A percentile compares a stretch with the other conserved stretches of the same genome.
Evolutionary conservation across 352 stramenopile genomes (phyloP).

Genomic region (Pythium oligandrum): DNA sequence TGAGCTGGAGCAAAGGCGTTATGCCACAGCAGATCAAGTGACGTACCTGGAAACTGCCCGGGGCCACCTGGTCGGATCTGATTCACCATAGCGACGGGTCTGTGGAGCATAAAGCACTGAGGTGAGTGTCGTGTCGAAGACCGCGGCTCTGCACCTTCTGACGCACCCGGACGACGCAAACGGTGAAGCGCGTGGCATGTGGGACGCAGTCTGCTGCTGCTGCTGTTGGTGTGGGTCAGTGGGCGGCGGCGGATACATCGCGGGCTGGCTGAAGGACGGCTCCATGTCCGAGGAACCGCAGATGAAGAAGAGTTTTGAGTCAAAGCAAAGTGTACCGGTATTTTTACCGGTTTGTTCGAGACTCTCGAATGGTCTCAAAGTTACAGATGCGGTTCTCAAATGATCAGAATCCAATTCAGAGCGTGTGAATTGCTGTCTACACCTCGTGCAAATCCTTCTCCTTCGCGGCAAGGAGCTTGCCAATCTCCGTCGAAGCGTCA

Average conservation of each 20-base stretch:
- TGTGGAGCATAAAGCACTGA: not conserved
- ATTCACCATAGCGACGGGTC: constrained; percentile 29
- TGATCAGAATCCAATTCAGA: too few relatives aligned
- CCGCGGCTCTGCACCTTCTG: not conserved
- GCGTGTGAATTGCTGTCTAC: constrained; percentile 17
- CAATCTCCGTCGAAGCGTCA: constrained; percentile 60
- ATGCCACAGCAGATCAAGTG: not conserved
- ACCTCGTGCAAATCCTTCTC: constrained; percentile 73
- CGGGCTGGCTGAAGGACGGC: not conserved
- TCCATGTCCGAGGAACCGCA: too few relatives aligned
- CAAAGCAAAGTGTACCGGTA: not conserved
- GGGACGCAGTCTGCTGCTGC: not conserved
- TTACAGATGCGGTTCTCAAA: too few relatives aligned
- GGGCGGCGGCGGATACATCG: not conserved
- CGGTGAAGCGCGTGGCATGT: not conserved
- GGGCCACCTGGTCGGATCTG: constrained; percentile 19
- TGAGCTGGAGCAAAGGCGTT: not conserved
- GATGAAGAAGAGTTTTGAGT: not conserved
- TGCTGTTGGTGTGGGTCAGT: not conserved
- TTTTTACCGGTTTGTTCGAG: too few relatives aligned
- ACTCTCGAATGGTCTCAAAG: not conserved
- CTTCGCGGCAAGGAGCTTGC: constrained; percentile 66
- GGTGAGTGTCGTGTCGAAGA: not conserved
- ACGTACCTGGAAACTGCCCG: constrained; percentile 22
- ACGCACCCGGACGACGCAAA: constrained; percentile 6